A percentile compares a stretch with the other conserved stretches of the same genome.
Conservation (phyloP, 176 grass and related monocot species). For the Triticum aestivum region IWGSC_CS_RefSeq_v2.1 NC_057805.1:423458709-423459208, state of each 20-base stretch:
- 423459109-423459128: constrained; percentile 78
- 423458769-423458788: background rate
- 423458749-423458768: background rate
- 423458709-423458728: constrained; percentile 5
- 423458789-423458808: background rate
- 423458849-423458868: constrained; percentile 11
- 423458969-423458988: background rate
- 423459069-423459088: constrained; percentile 63
- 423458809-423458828: background rate
- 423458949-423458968: background rate
- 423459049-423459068: constrained; percentile 4
- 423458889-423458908: background rate
- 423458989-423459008: background rate
- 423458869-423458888: background rate
- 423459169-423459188: constrained; percentile 41
- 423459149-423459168: constrained; percentile 86
- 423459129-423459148: constrained; percentile 83
- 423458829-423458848: background rate
- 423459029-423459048: background rate
- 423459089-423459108: constrained; percentile 74
- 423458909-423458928: background rate
- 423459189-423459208: background rate
- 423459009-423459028: background rate
- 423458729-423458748: background rate
- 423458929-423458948: background rate